These are phyloP conservation scores for Sanghuangporus weigelae DNA, from an alignment of 1,284 basidiomycete genomes.

Conservation along the genomic window DNA sequence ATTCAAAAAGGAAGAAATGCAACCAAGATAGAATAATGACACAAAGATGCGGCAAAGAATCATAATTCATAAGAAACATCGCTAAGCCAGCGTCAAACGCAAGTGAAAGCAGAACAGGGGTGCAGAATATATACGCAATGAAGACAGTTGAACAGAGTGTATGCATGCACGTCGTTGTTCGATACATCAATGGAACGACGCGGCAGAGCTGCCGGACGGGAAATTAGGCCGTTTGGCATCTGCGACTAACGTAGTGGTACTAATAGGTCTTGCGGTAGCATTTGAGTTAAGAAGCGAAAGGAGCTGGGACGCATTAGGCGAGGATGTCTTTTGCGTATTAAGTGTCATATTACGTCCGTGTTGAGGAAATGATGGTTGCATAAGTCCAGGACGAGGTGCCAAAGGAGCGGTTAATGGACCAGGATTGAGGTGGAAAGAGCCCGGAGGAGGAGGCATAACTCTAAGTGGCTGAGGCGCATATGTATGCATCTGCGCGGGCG, in stretches of 20 bases:
- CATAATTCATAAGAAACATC: not conserved
- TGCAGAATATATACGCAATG: constrained; percentile 1
- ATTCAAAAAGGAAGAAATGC: not conserved
- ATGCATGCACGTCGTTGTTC: not conserved
- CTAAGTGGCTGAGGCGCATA: not conserved
- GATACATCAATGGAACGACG: constrained; percentile 8
- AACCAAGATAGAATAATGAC: constrained; percentile 5
- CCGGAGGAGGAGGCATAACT: constrained; percentile 10
- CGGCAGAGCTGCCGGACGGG: constrained; percentile 1
- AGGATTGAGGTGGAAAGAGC: not conserved
- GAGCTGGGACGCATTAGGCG: constrained; percentile 28
- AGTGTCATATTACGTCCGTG: constrained; percentile 23
- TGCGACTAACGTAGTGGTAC: constrained; percentile 9
- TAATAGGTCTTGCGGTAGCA: constrained; percentile 13
- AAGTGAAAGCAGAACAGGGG: not conserved
- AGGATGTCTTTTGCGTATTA: constrained; percentile 19
- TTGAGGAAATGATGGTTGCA: not conserved
- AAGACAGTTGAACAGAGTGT: constrained; percentile 4
- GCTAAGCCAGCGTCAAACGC: not conserved
- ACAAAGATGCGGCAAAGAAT: constrained; percentile 5
- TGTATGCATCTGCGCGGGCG: not conserved
- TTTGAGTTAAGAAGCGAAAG: constrained; percentile 33
- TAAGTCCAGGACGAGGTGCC: not conserved
- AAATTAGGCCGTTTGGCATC: constrained; percentile 13
- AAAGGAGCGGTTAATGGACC: constrained; percentile 7